Evolutionary conservation across 169 alveolate species (phyloP), one percentile per base, ranked within the genome.

Genomic region (Neospora caninum): DNA sequence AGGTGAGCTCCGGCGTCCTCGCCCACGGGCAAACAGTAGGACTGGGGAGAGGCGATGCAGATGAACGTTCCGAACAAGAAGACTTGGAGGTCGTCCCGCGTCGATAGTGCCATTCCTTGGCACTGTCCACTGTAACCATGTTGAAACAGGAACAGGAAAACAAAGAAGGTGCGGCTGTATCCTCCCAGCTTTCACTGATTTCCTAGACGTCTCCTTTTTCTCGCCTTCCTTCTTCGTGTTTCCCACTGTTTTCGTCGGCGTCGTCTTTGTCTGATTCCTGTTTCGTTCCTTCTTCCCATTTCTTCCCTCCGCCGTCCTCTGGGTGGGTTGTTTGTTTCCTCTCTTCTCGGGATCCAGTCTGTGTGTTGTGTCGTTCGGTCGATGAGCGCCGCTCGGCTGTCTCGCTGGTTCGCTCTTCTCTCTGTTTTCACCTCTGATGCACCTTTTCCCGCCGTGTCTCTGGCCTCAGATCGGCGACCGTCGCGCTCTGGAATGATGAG

Each of bases 401-500:
- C 58, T 49, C 58, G 36, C 80, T 29, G 80, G 4, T 69, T 69
- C 38, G 34, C 9, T 69, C 29, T 6, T 20, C 18, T n/a, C 34
- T 69, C 38, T 69, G 31, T 69, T 69, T 69, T 69, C 80, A 9
- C 41, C 70, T 58, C 31, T 25, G 16, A 25, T 25, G 25, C 16
- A 18, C 31, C 25, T 58, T n/a, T n/a, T n/a, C n/a, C n/a, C n/a
- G 41, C 41, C 38, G 43, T n/a, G 18, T 34, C 43, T 16, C 86
- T 73, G 22, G 18, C 38, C 36, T 13, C 67, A 82, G 89, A 41
- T 10, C 54, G 0, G 89, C 89, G 69, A 82, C 89, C 25, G 67
- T 82, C 22, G 89, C 89, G 2, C 34, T 82, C 53, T 82, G 89
- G 89, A 82, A 82, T 36, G 89, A 9, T n/a, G 89, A 82, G 67